A percentile compares a stretch with the other conserved stretches of the same genome.
Evolutionary conservation across 2,329 filamentous ascomycete species (phyloP).

Genomic region (Teratosphaeria pseudoeucalypti): DNA sequence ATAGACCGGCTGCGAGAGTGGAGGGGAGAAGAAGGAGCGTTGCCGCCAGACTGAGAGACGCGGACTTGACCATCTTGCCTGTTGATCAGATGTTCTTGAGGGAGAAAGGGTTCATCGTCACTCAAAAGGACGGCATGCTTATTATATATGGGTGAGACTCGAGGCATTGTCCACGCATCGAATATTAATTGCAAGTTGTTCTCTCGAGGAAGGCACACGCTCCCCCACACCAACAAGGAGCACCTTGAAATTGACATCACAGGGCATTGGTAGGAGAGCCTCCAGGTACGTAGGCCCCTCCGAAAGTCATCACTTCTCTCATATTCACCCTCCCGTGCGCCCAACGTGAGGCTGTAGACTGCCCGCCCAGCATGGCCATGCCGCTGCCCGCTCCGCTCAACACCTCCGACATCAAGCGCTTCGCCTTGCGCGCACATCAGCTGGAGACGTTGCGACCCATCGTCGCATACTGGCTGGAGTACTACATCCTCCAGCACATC

Average conservation of each 20-base stretch:
- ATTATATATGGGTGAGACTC: neutral
- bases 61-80: neutral
- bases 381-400: slow-evolving; percentile 63
- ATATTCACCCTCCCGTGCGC: neutral
- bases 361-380: slow-evolving; percentile 48
- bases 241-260: neutral
- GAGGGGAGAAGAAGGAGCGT: slow-evolving; percentile 7
- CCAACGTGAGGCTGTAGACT: neutral
- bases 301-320: neutral
- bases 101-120: too few relatives aligned
- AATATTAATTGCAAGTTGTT: neutral
- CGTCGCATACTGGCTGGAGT: slow-evolving; percentile 46
- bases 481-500: slow-evolving; percentile 88
- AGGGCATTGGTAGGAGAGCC: neutral
- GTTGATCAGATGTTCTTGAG: neutral
- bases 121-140: neutral
- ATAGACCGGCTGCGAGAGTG: slow-evolving; percentile 45
- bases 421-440: slow-evolving; percentile 73
- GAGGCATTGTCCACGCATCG: neutral
- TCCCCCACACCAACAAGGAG: neutral
- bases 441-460: slow-evolving; percentile 77
- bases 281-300: neutral
- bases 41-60: neutral
- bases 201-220: neutral
- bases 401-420: slow-evolving; percentile 62